Percentiles rank a stretch among this genome's conserved stretches.
These are phyloP conservation scores for Nepenthes alata DNA, from an alignment of 179 eudicot species.

Conservation along the genomic window DNA sequence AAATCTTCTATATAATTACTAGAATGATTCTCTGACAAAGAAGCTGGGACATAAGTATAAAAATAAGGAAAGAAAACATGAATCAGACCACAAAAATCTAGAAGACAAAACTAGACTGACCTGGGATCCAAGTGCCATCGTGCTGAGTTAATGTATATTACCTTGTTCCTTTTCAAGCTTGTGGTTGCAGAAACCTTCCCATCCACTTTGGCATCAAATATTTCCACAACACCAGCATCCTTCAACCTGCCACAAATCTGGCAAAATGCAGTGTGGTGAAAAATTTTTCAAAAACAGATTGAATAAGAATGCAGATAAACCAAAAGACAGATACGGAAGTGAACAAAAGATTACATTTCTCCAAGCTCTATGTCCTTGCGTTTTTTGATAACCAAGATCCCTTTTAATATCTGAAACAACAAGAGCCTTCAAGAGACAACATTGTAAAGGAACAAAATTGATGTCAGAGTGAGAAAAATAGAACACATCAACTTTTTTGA, in stretches of 20 bases:
- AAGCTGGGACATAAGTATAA: no score
- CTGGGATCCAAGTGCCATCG: no score
- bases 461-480: neutral
- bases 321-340: neutral
- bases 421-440: slow-evolving; percentile 57
- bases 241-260: slow-evolving; percentile 65
- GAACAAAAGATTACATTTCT: slow-evolving; percentile 48
- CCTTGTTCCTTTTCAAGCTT: slow-evolving; percentile 24
- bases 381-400: slow-evolving; percentile 69
- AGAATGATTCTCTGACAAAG: no score
- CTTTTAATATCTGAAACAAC: slow-evolving; percentile 73
- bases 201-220: slow-evolving; percentile 45
- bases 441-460: slow-evolving; percentile 3
- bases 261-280: slow-evolving; percentile 9
- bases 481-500: neutral
- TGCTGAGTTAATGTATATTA: slow-evolving; percentile 1
- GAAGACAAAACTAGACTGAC: no score
- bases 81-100: no score
- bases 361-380: slow-evolving; percentile 78
- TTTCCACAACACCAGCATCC: slow-evolving; percentile 61
- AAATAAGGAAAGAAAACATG: no score
- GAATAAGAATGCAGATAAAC: neutral
- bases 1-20: no score
- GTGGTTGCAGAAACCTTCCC: slow-evolving; percentile 30
- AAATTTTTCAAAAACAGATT: neutral